Base-by-base conservation (phyloP, 2,329 filamentous ascomycete genomes). In the Pyricularia sp. region DNA sequence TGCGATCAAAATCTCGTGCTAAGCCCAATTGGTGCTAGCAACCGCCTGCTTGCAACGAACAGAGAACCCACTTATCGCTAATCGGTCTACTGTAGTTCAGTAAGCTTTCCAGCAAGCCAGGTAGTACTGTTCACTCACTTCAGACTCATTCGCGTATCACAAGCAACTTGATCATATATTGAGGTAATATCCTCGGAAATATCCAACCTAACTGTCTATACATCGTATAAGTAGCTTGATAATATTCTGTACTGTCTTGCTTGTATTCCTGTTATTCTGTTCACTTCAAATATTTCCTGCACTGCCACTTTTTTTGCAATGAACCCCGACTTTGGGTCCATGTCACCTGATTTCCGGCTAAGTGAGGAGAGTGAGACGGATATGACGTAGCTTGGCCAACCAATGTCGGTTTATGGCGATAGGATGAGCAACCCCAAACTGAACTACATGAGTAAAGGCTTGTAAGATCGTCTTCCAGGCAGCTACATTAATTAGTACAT, bases 1-100 rank as follows among this genome's bases (percentile, higher is more conserved):
- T 61, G 58, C 58, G 58, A 61, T 61, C n/a, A 61, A 61, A 61
- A 61, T 61, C 58, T 61, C 58, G 58, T 61, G 58, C 58, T 61
- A 61, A 26, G 58, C 58, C 58, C 10, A 26, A 61, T 61, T 26
- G 10, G 58, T 14, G 25, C n/a, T 61, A 61, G 58, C n/a, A 26
- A n/a, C 42, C 42, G 42, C 42, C 42, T 50, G 5, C 42, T 50
- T 50, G 42, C 42, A 20, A 10, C 20, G 17, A 17, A n/a, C 17
- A 50, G 42, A 20, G 33, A 20, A 50, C 42, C 42, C 42, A 50
- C 42, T 50, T n/a, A 50, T 50, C 42, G 42, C 17, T 50, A 50
- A 20, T 50, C 42, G 20, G 20, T 17, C 14, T 50, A 50, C 42
- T 36, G 33, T 36, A 36, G 11, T 14, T 36, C 33, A 50, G 42